Conservation (phyloP, 2,329 filamentous ascomycete species). For the Nemania bipapillata region DNA sequence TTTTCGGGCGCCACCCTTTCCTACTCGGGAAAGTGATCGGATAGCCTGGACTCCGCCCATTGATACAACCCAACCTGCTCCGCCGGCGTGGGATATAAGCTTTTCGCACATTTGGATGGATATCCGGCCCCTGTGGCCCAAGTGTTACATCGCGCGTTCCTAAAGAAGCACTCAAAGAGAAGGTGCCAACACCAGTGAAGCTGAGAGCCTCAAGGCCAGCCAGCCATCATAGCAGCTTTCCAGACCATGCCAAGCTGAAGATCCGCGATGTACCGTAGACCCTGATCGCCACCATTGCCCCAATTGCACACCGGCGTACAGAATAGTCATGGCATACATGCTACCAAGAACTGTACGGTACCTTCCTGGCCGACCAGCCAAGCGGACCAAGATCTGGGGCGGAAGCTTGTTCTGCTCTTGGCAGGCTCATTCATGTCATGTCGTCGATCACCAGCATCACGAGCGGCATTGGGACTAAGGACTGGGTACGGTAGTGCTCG, state of each 20-base stretch:
- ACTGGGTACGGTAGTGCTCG: background rate
- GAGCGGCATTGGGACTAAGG: background rate
- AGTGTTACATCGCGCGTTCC: constrained; percentile 22
- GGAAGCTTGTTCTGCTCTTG: constrained; percentile 35
- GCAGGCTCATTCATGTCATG: constrained; percentile 15
- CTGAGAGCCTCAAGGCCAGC: constrained; percentile 24
- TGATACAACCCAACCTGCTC: constrained; percentile 7
- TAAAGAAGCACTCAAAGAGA: constrained; percentile 27
- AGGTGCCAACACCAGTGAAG: constrained; percentile 20
- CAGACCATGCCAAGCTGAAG: constrained; percentile 19
- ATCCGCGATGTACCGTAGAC: constrained; percentile 19
- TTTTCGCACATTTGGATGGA: background rate
- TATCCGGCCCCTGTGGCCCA: constrained; percentile 8
- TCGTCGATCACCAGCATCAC: constrained; percentile 2
- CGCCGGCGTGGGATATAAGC: constrained; percentile 4
- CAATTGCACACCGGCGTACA: constrained; percentile 1
- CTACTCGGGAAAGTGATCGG: constrained; percentile 34
- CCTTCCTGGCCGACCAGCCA: constrained; percentile 28
- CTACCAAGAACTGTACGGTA: constrained; percentile 9
- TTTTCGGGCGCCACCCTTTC: constrained; percentile 30
- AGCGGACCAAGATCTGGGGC: constrained; percentile 24
- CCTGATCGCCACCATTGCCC: constrained; percentile 4
- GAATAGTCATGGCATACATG: background rate
- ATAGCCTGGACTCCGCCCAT: background rate
- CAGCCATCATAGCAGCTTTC: background rate